Conservation (phyloP, 352 stramenopile species). For the Globisporangium barbulae region DNA sequence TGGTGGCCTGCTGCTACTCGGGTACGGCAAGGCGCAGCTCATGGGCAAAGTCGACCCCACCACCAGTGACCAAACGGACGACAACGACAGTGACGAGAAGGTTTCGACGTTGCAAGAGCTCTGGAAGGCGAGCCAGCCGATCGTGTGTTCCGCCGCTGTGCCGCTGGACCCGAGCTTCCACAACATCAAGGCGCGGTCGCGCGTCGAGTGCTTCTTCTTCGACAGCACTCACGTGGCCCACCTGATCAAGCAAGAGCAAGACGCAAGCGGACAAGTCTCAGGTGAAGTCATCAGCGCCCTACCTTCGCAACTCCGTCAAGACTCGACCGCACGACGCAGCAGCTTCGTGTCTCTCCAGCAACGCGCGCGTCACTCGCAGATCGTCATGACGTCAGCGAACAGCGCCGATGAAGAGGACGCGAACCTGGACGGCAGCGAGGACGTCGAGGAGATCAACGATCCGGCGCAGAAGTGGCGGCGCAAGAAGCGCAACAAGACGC, state of each 20-base stretch:
- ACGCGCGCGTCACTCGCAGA: slow-evolving; percentile 30
- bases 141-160: slow-evolving; percentile 21
- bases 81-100: background rate
- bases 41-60: slow-evolving; percentile 16
- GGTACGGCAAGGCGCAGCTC: slow-evolving; percentile 25
- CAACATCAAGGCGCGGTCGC: slow-evolving; percentile 37
- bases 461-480: slow-evolving; percentile 53
- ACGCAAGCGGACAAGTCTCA: slow-evolving; percentile 10
- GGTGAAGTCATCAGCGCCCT: slow-evolving; percentile 7
- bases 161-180: slow-evolving; percentile 20
- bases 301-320: slow-evolving; percentile 1
- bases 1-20: slow-evolving; percentile 32
- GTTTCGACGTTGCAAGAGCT: slow-evolving; percentile 19
- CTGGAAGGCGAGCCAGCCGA: slow-evolving; percentile 32
- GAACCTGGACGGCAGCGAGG: slow-evolving; percentile 28
- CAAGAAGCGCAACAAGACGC: slow-evolving; percentile 72
- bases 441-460: slow-evolving; percentile 35
- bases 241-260: slow-evolving; percentile 5
- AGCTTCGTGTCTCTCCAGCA: slow-evolving; percentile 13
- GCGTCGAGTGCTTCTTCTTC: slow-evolving; percentile 60
- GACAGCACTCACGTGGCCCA: slow-evolving; percentile 30
- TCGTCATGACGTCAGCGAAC: slow-evolving; percentile 24
- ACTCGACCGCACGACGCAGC: slow-evolving; percentile 12
- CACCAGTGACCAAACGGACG: slow-evolving; percentile 11
- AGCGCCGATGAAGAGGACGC: slow-evolving; percentile 21